phyloP scores from a whole-genome alignment of 768 basidiomycete species.

The Termitomyces sp. region DNA sequence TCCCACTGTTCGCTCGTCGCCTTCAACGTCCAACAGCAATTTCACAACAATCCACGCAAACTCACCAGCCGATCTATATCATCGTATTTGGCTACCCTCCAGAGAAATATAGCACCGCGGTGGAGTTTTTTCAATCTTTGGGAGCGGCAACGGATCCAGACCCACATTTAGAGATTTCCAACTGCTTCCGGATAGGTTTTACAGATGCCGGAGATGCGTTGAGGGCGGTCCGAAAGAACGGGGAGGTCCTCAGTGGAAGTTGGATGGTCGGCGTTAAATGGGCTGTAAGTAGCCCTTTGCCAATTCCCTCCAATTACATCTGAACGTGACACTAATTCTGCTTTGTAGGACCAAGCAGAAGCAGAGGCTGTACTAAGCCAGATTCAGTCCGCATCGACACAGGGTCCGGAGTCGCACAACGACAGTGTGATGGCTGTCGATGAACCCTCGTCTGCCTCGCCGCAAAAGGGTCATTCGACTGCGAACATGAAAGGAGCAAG shows the following conservation, averaged over 20 bases:
- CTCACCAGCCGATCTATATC: slow-evolving; percentile 49
- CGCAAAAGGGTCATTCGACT: slow-evolving; percentile 9
- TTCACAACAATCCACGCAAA: slow-evolving; percentile 17
- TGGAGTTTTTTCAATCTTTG: slow-evolving; percentile 71
- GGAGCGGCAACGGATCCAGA: slow-evolving; percentile 69
- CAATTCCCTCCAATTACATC: background rate
- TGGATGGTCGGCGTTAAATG: slow-evolving; percentile 88
- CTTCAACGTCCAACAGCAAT: slow-evolving; percentile 23
- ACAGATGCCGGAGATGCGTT: slow-evolving; percentile 66
- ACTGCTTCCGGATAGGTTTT: slow-evolving; percentile 82
- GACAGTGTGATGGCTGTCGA: slow-evolving; percentile 45
- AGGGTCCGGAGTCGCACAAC: slow-evolving; percentile 17
- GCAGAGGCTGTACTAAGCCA: slow-evolving; percentile 50
- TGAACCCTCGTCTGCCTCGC: slow-evolving; percentile 23
- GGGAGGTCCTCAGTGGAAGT: slow-evolving; percentile 66
- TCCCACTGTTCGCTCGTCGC: slow-evolving; percentile 33
- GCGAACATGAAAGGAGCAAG: slow-evolving; percentile 16
- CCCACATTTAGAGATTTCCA: slow-evolving; percentile 60
- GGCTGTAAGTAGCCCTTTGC: slow-evolving; percentile 53
- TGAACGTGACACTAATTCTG: background rate
- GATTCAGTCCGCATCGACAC: slow-evolving; percentile 16
- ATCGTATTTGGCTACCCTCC: slow-evolving; percentile 88
- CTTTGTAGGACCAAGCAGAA: slow-evolving; percentile 52
- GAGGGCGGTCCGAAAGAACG: slow-evolving; percentile 77
- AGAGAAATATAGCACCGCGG: slow-evolving; percentile 67